These are phyloP conservation scores for Zasmidium cellare DNA, from an alignment of 2,329 filamentous ascomycete species.

Conservation along the genomic window DNA sequence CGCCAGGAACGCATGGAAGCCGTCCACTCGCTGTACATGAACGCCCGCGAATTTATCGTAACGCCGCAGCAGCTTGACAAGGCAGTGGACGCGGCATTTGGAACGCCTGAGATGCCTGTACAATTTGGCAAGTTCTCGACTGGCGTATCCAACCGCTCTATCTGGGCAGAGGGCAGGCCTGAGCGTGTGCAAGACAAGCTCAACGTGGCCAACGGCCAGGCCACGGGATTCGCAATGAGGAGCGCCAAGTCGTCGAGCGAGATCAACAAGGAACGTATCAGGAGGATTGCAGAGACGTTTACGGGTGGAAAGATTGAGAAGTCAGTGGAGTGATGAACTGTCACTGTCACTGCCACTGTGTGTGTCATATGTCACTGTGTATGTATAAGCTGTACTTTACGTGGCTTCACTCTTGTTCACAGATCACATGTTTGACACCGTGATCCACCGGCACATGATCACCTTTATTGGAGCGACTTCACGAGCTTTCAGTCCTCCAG, in stretches of 20 bases:
- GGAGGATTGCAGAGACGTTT: conserved; percentile 65
- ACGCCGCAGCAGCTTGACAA: conserved; percentile 73
- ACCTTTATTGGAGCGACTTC: no score
- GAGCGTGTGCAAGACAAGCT: conserved; percentile 52
- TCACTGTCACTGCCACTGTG: no score
- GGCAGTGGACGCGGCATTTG: conserved; percentile 75
- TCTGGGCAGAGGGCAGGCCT: conserved; percentile 54
- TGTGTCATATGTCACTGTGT: no score
- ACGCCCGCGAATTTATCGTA: conserved; percentile 83
- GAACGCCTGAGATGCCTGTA: conserved; percentile 52
- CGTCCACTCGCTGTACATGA: conserved; percentile 86
- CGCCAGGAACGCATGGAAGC: conserved; percentile 54
- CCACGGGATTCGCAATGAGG: conserved; percentile 35
- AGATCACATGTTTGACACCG: no score
- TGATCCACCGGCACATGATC: no score
- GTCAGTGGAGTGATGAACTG: background rate
- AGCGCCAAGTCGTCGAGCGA: conserved; percentile 38
- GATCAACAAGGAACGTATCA: conserved; percentile 58
- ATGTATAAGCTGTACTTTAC: background rate
- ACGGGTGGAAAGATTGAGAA: conserved; percentile 63
- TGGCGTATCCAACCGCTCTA: conserved; percentile 35
- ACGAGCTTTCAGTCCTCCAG: no score
- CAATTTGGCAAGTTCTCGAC: conserved; percentile 32
- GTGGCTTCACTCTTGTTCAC: background rate
- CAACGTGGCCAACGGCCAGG: conserved; percentile 35